Base-by-base conservation (phyloP, 75 land plant species). In the Larix kaempferi region DNA sequence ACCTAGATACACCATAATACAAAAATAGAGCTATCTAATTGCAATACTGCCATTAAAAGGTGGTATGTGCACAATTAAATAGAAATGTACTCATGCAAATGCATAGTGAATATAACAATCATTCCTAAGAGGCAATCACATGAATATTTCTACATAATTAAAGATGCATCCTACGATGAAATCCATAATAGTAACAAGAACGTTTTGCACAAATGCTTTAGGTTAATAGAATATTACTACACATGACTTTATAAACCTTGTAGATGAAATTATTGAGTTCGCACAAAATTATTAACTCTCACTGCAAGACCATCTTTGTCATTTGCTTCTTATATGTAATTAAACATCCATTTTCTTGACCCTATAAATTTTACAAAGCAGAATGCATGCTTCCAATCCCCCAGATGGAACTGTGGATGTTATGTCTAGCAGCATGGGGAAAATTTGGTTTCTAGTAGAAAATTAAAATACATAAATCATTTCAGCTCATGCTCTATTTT, bases 61-160 rank as follows among this genome's bases (percentile, higher is more conserved):
- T 35, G 86, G 69, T 35, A 35, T 2, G 3, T 35, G 37, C 3
- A 3, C 37, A 3, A 35, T 35, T 35, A 35, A 35, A 35, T 35
- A 35, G 3, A 35, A 35, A 35, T 2, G 37, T 35, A 35, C 37
- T 35, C 37, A 35, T 35, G 37, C 37, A 35, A 35, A 35, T 35
- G 1, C 37, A 35, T 35, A 35, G 37, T 35, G 78, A 93, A 67
- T 88, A 91, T 56, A 82, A 29, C 13, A 93, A 71, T 71, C 91
- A 94, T 60, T 90, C 92, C 63, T 91, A 90, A 10, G 92, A 71
- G 1, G 91, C 59, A 94, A 94, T 91, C 39, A 91, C 62, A 37
- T 94, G 91, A 61, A 88, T 72, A 41, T 76, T 62, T 21, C 72
- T 65, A 27, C 33, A 62, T 27, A 13, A 7, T 26, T 3, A 12